These are phyloP conservation scores for Eleusine coracana DNA, from an alignment of 176 grass and related monocot species.

Conservation along the genomic window DNA sequence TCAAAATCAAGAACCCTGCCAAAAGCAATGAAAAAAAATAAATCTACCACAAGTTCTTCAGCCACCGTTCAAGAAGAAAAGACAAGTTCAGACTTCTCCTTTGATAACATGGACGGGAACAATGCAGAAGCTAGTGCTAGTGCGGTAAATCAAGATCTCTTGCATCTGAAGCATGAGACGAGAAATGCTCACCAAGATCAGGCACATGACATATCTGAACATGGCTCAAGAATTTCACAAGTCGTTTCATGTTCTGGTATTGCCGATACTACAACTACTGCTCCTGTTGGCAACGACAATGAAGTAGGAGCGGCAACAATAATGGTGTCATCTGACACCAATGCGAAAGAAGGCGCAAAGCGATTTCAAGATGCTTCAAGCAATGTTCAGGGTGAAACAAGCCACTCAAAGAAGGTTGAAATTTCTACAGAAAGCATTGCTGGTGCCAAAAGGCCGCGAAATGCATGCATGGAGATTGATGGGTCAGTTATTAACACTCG, in stretches of 20 bases:
- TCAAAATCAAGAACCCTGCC: not conserved
- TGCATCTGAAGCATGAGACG: slow-evolving; percentile 10
- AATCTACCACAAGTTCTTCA: not conserved
- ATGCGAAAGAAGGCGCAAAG: slow-evolving; percentile 25
- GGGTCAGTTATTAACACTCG: slow-evolving; percentile 15
- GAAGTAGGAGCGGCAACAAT: slow-evolving; percentile 3
- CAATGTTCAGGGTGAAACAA: slow-evolving; percentile 11
- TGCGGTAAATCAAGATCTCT: slow-evolving; percentile 42
- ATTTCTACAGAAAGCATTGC: slow-evolving; percentile 10
- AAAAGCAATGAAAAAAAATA: slow-evolving; percentile 14
- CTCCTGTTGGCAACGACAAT: slow-evolving; percentile 8
- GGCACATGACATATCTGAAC: slow-evolving; percentile 12
- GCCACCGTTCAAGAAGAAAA: slow-evolving; percentile 28
- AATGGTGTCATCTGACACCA: slow-evolving; percentile 34
- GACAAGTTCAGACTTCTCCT: slow-evolving; percentile 7
- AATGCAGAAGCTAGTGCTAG: slow-evolving; percentile 10
- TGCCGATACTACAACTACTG: slow-evolving; percentile 28
- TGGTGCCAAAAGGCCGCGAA: slow-evolving; percentile 12
- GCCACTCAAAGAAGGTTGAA: slow-evolving; percentile 20
- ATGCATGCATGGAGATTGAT: slow-evolving; percentile 39
- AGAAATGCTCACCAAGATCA: slow-evolving; percentile 12
- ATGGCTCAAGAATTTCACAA: slow-evolving; percentile 32
- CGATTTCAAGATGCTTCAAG: slow-evolving; percentile 24
- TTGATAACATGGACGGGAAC: slow-evolving; percentile 30
- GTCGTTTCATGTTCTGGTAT: slow-evolving; percentile 15